phyloP scores from a whole-genome alignment of 2,329 filamentous ascomycete genomes.

The Alternaria novae-zelandiae region DNA sequence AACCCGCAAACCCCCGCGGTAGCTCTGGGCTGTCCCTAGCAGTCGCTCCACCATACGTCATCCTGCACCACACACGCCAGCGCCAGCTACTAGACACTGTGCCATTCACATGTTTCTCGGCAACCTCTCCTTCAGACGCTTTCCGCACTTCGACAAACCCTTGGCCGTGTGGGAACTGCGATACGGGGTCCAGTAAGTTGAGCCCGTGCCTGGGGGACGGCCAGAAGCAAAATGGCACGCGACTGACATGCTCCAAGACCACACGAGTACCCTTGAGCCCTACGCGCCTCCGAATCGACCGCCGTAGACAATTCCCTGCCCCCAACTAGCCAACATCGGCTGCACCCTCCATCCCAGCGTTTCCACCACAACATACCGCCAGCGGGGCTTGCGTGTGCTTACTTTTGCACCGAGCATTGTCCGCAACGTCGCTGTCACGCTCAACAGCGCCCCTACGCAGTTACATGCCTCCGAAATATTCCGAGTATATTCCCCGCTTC shows the following conservation, averaged over 20 bases:
- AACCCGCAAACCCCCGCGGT: slow-evolving; percentile 8
- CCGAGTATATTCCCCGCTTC: slow-evolving; percentile 34
- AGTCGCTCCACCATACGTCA: slow-evolving; percentile 32
- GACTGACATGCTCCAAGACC: slow-evolving; percentile 23
- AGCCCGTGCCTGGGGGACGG: neutral
- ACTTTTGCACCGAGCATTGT: slow-evolving; percentile 1
- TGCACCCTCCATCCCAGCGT: neutral
- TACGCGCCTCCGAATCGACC: slow-evolving; percentile 7
- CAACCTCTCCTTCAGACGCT: slow-evolving; percentile 28
- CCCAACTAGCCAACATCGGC: neutral
- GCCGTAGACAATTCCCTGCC: neutral
- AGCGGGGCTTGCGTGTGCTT: slow-evolving; percentile 7
- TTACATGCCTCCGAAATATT: slow-evolving; percentile 25
- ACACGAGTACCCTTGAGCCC: slow-evolving; percentile 13
- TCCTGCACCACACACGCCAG: slow-evolving; percentile 26
- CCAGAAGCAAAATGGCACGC: slow-evolving; percentile 8
- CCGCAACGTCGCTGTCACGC: neutral
- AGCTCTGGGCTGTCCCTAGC: slow-evolving; percentile 11
- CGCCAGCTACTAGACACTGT: slow-evolving; percentile 20
- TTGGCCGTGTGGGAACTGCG: slow-evolving; percentile 31
- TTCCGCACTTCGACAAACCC: slow-evolving; percentile 36
- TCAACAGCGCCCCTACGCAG: slow-evolving; percentile 7
- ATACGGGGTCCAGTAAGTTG: slow-evolving; percentile 24
- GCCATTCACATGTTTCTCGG: slow-evolving; percentile 37
- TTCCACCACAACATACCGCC: neutral